Evolutionary conservation across 176 grass and related monocot species (phyloP).

Genomic region (Ensete glaucum): DNA sequence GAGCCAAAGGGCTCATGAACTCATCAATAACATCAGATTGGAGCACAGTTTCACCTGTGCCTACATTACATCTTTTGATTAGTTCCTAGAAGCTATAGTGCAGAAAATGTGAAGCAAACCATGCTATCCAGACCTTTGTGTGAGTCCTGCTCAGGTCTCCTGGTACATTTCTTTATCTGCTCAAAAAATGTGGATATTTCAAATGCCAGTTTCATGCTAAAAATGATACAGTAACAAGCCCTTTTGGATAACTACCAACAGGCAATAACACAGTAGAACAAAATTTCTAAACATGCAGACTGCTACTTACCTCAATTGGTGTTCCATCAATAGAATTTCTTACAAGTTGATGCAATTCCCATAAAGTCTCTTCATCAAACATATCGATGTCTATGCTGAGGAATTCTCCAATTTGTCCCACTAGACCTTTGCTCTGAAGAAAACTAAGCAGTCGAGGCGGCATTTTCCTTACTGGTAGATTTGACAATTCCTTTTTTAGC

Average conservation of each 20-base stretch:
- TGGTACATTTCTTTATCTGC: constrained; percentile 40
- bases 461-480: constrained; percentile 8
- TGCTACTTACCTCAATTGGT: constrained; percentile 40
- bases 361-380: constrained; percentile 16
- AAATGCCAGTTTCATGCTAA: constrained; percentile 15
- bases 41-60: not conserved
- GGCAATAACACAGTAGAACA: not conserved
- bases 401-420: constrained; percentile 13
- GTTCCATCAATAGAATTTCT: constrained; percentile 29
- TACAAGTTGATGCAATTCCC: constrained; percentile 20
- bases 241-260: not conserved
- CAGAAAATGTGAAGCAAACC: constrained; percentile 2
- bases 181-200: not conserved
- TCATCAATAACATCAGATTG: not conserved
- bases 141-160: constrained; percentile 16
- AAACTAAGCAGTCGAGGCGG: constrained; percentile 8
- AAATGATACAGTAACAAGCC: constrained; percentile 1
- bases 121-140: constrained; percentile 49
- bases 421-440: constrained; percentile 9
- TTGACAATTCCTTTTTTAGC: constrained; percentile 12
- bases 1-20: constrained; percentile 6
- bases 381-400: constrained; percentile 12
- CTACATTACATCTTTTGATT: constrained; percentile 18
- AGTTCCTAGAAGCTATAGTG: constrained; percentile 11
- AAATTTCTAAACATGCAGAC: not conserved